Base-by-base conservation (phyloP, 495 filamentous ascomycete genomes). In the Aspergillus diversus region DNA sequence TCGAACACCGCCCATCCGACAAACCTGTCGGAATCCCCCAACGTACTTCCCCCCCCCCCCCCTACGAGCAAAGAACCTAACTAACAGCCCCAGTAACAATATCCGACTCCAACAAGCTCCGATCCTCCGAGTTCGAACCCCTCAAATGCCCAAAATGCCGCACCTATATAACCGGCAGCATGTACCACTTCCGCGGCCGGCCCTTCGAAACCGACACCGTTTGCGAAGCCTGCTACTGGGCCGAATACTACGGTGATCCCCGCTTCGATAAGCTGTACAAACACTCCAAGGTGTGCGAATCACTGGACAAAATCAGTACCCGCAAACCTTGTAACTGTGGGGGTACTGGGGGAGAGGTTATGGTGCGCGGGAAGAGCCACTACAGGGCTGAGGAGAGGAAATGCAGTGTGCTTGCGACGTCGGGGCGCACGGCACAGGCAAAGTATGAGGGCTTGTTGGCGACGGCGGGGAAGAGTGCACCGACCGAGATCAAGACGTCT, bases 371-470 rank as follows among this genome's bases (percentile, higher is more conserved):
- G 5, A 16, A 53, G 37, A 7, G 37, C 37, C 37, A 39, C 37
- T 39, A 13, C 39, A 11, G 5, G 11, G 39, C 5, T 4, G 39
- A 43, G 39, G 4, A 11, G 4, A 11, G 39, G 11, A 15, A 6
- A 8, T 43, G 39, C 39, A 43, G 11, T 11, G 39, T 43, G 4
- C 3, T 43, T 4, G 39, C 39, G 5, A 43, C 39, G 5, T 8
- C 39, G 5, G 39, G 39, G 4, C 39, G 39, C 9, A 59, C 69
- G 1, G 63, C 71, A 5, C 61, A 64, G 31, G 70, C 72, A 15
- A 74, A 73, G 42, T 69, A 71, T 49, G 13, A 61, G 4, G 69
- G 61, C 0, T 66, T 67, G 21, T 46, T 55, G n/a, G 34, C 43
- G 7, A 64, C 33, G 5, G 33, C 42, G 21, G 49, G 50, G 16